These are phyloP conservation scores for Xanthoconium purpureum DNA, from an alignment of 768 basidiomycete species.

Conservation along the genomic window DNA sequence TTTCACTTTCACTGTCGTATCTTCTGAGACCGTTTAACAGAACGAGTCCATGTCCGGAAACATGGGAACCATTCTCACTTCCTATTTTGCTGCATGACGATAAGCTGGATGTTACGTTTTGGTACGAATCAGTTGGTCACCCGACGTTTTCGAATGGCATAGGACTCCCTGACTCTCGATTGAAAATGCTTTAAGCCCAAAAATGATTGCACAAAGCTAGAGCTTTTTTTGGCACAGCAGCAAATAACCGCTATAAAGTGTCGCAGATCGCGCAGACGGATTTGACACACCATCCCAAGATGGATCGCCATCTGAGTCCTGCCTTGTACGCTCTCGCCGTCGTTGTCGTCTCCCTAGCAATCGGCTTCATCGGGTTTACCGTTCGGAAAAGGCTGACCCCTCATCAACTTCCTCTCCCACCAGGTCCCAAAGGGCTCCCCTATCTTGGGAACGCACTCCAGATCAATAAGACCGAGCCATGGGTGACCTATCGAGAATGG, in stretches of 20 bases:
- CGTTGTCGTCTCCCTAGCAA: background rate
- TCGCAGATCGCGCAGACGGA: no score
- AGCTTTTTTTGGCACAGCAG: no score
- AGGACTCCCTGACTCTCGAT: no score
- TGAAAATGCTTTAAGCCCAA: no score
- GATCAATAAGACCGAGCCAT: constrained; percentile 26
- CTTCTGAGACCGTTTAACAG: constrained; percentile 5
- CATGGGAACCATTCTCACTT: background rate
- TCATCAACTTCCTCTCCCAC: constrained; percentile 24
- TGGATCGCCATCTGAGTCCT: background rate
- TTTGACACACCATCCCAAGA: background rate
- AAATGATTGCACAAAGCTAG: no score
- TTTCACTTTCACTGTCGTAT: background rate
- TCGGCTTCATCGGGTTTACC: background rate
- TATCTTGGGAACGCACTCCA: constrained; percentile 25
- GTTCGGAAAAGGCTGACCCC: constrained; percentile 7
- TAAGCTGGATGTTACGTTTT: no score
- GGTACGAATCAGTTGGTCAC: no score
- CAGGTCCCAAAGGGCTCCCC: constrained; percentile 30
- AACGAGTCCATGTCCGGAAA: background rate
- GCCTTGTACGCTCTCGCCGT: background rate
- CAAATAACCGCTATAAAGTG: no score
- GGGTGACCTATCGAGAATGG: constrained; percentile 34
- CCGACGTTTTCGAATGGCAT: no score
- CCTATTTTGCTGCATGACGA: background rate